phyloP scores from a whole-genome alignment of 208 protist species.

The Naegleria fowleri region DNA sequence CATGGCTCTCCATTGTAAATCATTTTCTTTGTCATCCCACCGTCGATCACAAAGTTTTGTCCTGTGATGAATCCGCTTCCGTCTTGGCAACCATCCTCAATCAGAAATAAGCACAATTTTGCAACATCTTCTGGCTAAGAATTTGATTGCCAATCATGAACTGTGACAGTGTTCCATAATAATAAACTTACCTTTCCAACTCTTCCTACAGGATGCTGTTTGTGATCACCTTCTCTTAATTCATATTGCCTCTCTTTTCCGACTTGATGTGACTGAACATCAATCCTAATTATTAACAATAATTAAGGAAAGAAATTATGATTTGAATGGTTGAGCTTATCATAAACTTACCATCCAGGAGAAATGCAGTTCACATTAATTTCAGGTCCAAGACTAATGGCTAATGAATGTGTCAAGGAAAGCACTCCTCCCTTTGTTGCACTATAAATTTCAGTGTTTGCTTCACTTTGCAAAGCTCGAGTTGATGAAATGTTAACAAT shows the following conservation, averaged over 20 bases:
- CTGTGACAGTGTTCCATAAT: no score
- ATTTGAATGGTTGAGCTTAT: no score
- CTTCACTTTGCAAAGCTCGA: slow-evolving; percentile 7
- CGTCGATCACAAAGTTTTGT: slow-evolving; percentile 34
- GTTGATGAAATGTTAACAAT: slow-evolving; percentile 33
- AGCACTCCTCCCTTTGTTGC: slow-evolving; percentile 30
- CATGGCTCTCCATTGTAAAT: slow-evolving; percentile 26
- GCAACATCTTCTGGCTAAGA: slow-evolving; percentile 22
- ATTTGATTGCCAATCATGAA: no score
- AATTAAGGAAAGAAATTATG: no score
- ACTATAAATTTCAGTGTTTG: slow-evolving; percentile 18
- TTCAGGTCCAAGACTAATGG: slow-evolving; percentile 4
- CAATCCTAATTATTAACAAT: background rate
- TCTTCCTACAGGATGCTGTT: slow-evolving; percentile 25
- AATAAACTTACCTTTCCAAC: slow-evolving; percentile 4
- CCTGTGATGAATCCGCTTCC: slow-evolving; percentile 28
- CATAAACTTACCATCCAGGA: slow-evolving; percentile 25
- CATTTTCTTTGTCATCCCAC: slow-evolving; percentile 38
- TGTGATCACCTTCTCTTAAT: slow-evolving; percentile 1
- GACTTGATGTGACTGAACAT: background rate
- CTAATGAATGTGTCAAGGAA: slow-evolving; percentile 22
- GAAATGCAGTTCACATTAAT: slow-evolving; percentile 26
- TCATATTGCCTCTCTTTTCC: background rate
- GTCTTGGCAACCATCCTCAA: background rate
- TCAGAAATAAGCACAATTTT: slow-evolving; percentile 15